Conservation (phyloP, 805 yeast species). For the Pichia occidentalis region DNA sequence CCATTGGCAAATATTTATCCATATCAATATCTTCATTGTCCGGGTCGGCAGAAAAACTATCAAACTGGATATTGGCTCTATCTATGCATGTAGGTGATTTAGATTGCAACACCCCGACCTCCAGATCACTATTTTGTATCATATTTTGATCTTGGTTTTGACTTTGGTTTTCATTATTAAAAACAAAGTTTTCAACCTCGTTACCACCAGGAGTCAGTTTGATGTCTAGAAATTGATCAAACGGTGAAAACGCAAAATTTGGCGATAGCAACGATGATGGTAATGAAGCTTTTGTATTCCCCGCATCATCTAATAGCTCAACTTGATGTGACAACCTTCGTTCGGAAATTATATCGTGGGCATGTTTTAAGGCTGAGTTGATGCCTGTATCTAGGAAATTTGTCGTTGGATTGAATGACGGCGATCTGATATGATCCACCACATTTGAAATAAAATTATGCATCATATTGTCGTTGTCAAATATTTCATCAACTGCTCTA, state of each 20-base stretch:
- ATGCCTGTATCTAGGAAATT: conserved; percentile 11
- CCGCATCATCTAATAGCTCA: too few relatives aligned
- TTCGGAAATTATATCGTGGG: background rate
- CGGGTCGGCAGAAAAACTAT: background rate
- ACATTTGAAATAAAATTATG: conserved; percentile 11
- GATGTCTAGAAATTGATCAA: too few relatives aligned
- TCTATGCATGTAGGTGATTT: too few relatives aligned
- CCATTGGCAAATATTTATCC: conserved; percentile 25
- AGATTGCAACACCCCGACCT: too few relatives aligned
- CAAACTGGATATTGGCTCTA: too few relatives aligned
- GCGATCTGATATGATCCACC: conserved; percentile 15
- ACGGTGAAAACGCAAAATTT: background rate
- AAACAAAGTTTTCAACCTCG: too few relatives aligned
- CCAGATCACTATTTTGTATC: background rate
- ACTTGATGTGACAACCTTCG: too few relatives aligned
- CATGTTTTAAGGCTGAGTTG: conserved; percentile 3
- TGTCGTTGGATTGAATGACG: conserved; percentile 12
- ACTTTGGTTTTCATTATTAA: too few relatives aligned
- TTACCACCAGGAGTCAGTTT: too few relatives aligned
- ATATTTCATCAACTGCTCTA: conserved; percentile 9
- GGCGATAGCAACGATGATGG: too few relatives aligned
- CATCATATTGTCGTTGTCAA: conserved; percentile 2
- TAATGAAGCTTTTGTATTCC: too few relatives aligned
- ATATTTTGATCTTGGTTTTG: too few relatives aligned
- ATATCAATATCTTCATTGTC: conserved; percentile 11